Evolutionary conservation across 2,329 filamentous ascomycete species (phyloP).

Genomic region (Akanthomyces dipterigenus): DNA sequence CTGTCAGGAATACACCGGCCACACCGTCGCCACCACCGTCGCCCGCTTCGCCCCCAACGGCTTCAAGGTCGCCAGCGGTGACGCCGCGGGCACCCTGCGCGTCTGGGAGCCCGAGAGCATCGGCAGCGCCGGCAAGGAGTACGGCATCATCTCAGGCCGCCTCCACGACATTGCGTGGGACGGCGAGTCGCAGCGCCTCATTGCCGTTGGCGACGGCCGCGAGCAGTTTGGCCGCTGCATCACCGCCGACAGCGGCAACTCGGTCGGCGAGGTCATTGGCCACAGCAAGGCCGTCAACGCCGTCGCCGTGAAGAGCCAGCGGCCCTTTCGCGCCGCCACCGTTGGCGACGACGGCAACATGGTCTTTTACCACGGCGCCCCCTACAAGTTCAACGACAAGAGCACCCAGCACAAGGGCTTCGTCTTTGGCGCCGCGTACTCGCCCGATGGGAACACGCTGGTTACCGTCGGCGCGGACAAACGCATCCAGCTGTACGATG

Average conservation of each 20-base stretch:
- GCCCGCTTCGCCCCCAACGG: constrained; percentile 91
- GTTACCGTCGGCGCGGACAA: constrained; percentile 91
- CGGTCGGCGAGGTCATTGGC: constrained; percentile 86
- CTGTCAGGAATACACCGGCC: constrained; percentile 85
- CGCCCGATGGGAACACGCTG: constrained; percentile 73
- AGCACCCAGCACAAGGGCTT: constrained; percentile 78
- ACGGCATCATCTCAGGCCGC: constrained; percentile 85
- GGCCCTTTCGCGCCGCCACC: constrained; percentile 86
- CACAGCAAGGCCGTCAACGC: constrained; percentile 88
- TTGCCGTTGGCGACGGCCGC: constrained; percentile 91
- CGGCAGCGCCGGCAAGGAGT: constrained; percentile 82
- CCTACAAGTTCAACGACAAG: constrained; percentile 94
- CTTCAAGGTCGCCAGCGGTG: constrained; percentile 91
- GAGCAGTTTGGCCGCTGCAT: constrained; percentile 92
- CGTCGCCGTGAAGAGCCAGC: constrained; percentile 80
- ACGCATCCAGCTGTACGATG: constrained; percentile 90
- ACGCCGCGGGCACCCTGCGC: constrained; percentile 74
- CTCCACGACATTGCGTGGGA: constrained; percentile 98
- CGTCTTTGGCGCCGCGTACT: constrained; percentile 81
- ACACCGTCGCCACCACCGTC: constrained; percentile 83
- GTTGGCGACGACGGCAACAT: constrained; percentile 84
- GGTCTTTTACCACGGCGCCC: constrained; percentile 88
- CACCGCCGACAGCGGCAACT: constrained; percentile 92
- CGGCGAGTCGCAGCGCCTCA: constrained; percentile 91
- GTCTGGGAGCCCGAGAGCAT: constrained; percentile 92